Conservation (phyloP, 208 protist genomes). For the Leishmania tarentolae region DNA sequence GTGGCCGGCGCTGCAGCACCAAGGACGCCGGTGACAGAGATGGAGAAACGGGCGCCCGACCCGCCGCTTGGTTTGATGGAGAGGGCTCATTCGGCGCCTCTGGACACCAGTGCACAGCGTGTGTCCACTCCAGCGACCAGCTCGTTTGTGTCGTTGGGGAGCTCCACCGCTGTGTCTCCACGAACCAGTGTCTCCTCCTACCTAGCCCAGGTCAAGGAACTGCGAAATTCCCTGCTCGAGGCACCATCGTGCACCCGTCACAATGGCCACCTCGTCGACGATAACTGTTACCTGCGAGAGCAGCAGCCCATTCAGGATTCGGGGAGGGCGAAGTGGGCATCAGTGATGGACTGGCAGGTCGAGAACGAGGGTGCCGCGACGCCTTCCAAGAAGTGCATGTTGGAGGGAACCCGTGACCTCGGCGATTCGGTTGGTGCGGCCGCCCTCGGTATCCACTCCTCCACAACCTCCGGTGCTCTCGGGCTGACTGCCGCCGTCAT, state of each 20-base stretch:
- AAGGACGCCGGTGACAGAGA: neutral
- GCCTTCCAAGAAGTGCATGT: neutral
- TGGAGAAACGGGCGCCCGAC: neutral
- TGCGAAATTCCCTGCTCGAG: constrained; percentile 9
- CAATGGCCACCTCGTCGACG: neutral
- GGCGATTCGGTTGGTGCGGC: neutral
- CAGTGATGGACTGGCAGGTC: neutral
- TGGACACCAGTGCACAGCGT: neutral
- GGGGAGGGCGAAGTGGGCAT: neutral
- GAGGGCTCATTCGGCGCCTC: neutral
- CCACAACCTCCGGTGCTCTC: neutral
- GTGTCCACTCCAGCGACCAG: neutral
- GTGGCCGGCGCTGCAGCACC: neutral
- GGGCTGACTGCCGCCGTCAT: neutral
- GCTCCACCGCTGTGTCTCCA: constrained; percentile 8
- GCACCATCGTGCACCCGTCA: neutral
- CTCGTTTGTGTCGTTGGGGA: neutral
- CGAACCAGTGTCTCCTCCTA: constrained; percentile 9
- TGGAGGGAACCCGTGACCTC: neutral
- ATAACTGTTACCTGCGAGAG: neutral
- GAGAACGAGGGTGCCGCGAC: neutral
- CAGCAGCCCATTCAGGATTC: too few species aligned
- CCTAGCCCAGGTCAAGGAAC: neutral
- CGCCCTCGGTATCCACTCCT: neutral
- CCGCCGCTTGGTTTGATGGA: neutral